Conservation (phyloP, 108 stramenopile species). For the Chaetoceros muelleri region DNA sequence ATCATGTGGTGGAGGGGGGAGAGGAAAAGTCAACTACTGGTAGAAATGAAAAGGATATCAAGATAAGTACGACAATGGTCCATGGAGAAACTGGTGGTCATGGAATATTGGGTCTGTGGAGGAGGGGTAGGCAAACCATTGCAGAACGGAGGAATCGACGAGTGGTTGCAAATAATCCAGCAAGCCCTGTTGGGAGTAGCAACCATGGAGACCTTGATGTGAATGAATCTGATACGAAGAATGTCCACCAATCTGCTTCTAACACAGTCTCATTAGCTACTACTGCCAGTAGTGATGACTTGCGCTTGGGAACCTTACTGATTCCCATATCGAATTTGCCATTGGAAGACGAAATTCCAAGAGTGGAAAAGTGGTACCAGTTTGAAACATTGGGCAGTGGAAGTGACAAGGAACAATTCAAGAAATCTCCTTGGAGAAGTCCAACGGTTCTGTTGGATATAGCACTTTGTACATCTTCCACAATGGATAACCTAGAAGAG, state of each 20-base stretch:
- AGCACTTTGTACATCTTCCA: conserved; percentile 30
- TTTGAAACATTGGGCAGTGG: conserved; percentile 11
- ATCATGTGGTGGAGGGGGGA: conserved; percentile 25
- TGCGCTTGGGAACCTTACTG: conserved; percentile 45
- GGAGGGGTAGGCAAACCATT: conserved; percentile 24
- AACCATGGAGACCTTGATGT: background rate
- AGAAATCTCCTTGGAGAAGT: conserved; percentile 30
- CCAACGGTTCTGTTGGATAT: conserved; percentile 75
- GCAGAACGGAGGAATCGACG: conserved; percentile 14
- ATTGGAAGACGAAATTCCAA: conserved; percentile 28
- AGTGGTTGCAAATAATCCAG: background rate
- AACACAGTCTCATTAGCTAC: background rate
- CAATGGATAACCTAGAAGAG: conserved; percentile 57
- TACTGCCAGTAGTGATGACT: conserved; percentile 17
- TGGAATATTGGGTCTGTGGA: conserved; percentile 20
- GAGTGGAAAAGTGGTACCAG: conserved; percentile 67
- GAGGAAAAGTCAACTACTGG: background rate
- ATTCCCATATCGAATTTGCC: conserved; percentile 56
- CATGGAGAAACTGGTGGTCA: background rate
- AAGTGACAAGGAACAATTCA: conserved; percentile 4
- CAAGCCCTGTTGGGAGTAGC: no score
- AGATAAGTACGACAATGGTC: conserved; percentile 7
- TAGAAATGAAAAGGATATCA: background rate
- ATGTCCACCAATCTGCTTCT: background rate
- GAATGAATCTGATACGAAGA: background rate